phyloP scores from a whole-genome alignment of 805 yeast genomes.

The Candida caryicola region DNA sequence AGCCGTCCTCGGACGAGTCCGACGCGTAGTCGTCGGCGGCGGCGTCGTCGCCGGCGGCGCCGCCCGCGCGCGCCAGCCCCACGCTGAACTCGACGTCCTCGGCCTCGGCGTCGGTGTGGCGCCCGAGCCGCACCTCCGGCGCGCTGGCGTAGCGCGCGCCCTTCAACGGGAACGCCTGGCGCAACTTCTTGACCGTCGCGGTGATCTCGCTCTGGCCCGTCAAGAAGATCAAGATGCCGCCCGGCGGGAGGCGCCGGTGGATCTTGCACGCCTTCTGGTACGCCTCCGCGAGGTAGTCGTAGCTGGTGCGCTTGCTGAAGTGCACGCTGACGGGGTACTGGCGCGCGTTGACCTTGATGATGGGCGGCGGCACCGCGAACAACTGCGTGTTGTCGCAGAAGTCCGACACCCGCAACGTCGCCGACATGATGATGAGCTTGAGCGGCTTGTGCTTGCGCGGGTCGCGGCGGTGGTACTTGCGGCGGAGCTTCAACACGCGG shows the following conservation, averaged over 20 bases:
- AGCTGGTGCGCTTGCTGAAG: conserved; percentile 76
- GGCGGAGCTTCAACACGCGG: conserved; percentile 73
- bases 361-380: conserved; percentile 77
- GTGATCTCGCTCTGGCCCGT: conserved; percentile 95
- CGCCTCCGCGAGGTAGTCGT: conserved; percentile 82
- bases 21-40: conserved; percentile 56
- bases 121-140: conserved; percentile 42
- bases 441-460: conserved; percentile 56
- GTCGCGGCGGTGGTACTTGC: conserved; percentile 46
- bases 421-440: conserved; percentile 92
- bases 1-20: conserved; percentile 59
- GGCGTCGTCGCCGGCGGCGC: conserved; percentile 44
- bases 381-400: conserved; percentile 77
- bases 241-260: conserved; percentile 83
- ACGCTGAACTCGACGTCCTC: conserved; percentile 84
- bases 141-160: conserved; percentile 22
- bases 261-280: conserved; percentile 82
- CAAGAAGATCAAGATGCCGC: conserved; percentile 86
- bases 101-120: conserved; percentile 70
- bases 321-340: conserved; percentile 92
- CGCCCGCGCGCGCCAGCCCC: conserved; percentile 30
- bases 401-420: conserved; percentile 90
- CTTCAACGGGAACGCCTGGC: conserved; percentile 62
- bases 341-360: conserved; percentile 85
- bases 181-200: conserved; percentile 65